Evolutionary conservation across 2,329 filamentous ascomycete genomes (phyloP), one percentile per base, ranked within the genome.

Genomic region (Pseudocercospora cruenta): DNA sequence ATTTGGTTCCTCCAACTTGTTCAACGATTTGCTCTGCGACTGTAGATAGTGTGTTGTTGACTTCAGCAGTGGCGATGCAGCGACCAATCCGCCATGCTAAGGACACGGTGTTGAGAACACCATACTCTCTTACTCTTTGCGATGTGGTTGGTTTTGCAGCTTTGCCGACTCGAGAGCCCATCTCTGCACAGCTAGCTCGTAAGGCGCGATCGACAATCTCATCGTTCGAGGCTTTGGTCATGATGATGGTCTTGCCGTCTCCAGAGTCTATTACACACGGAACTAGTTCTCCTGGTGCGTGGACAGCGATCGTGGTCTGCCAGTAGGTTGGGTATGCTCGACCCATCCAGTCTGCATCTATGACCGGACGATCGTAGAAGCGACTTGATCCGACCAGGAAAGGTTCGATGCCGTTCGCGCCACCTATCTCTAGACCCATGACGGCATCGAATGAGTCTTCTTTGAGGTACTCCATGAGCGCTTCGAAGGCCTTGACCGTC

Each of bases 341-440:
- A 3, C 81, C 80, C 81, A 83, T 83, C 70, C 76, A 81, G 65
- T 83, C 82, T 2, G 75, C 81, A 64, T 83, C 81, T 14, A 83
- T 75, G 6, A 80, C 78, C 8, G 81, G 78, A 54, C 76, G 43
- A 65, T 82, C 68, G 75, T 88, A 84, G 67, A 84, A 82, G 0
- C 79, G 78, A 60, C 82, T 84, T 0, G 85, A 84, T 4, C 86
- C 86, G 4, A 88, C 76, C 3, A 87, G 80, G 76, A 89, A 79
- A 8, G 84, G 83, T 68, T 87, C 83, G 8, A 90, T 78, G 0
- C 88, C 88, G 68, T 91, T 91, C 4, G 83, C 84, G 6, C 89
- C 88, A n/a, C 89, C 89, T 62, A 91, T 88, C 71, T 91, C 88
- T 10, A 90, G 75, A 0, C 86, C 83, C 67, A 90, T 86, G 67